Percentiles rank a stretch among this genome's conserved stretches.
These are phyloP conservation scores for Fragilaria crotonensis DNA, from an alignment of 108 stramenopile species.

Conservation along the genomic window DNA sequence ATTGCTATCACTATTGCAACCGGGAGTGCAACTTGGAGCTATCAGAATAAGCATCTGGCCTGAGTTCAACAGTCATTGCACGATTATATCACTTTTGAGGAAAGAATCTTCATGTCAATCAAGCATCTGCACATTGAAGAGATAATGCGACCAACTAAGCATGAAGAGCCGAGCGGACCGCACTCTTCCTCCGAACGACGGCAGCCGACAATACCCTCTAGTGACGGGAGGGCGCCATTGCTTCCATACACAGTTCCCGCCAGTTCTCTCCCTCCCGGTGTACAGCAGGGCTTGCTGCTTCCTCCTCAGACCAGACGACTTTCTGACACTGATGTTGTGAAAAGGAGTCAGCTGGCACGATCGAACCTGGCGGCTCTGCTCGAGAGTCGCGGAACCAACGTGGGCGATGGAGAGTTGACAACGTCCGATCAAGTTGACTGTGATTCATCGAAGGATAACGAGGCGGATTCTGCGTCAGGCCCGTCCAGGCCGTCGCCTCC, in stretches of 20 bases:
- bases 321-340: neutral
- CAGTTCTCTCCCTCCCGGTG: neutral
- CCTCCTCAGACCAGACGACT: neutral
- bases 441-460: neutral
- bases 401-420: neutral
- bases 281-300: neutral
- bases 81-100: no score
- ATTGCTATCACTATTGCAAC: no score
- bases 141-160: neutral
- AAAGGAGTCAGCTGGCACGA: neutral
- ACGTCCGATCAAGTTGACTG: neutral
- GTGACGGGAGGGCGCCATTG: neutral
- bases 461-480: neutral
- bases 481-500: neutral
- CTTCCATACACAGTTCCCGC: neutral
- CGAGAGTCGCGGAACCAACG: neutral
- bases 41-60: no score
- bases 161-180: neutral
- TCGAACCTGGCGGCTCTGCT: neutral
- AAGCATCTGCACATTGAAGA: neutral
- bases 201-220: neutral
- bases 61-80: no score
- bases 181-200: neutral
- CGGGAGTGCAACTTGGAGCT: no score
- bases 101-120: no score